Base-by-base conservation (phyloP, 371 early-diverging fungal species). In the Apophysomyces ossiformis region DNA sequence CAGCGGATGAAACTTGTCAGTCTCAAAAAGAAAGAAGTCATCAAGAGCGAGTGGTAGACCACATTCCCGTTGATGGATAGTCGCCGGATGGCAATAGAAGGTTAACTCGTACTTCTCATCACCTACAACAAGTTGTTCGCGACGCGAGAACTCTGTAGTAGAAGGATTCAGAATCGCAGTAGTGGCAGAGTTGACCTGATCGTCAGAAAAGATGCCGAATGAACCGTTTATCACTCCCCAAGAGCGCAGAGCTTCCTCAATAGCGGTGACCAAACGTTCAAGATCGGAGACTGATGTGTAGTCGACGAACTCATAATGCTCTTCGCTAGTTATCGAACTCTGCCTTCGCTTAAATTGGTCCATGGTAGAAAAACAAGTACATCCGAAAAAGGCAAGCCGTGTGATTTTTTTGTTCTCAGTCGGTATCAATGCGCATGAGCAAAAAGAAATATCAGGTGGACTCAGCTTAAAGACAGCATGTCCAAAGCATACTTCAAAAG, bases 221-320 rank as follows among this genome's bases (percentile, higher is more conserved):
- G 64, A 54, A 15, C 84, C 87, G 58, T 83, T 78, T 68, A 77
- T 78, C 13, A 90, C 60, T 8, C 76, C 81, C 90, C 89, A 91
- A 38, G 73, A 61, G 59, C 63, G 61, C 18, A 92, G 61, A 45
- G 76, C 74, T 58, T 75, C 72, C 64, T 90, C 92, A 39, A 90
- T 76, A 1, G 80, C 73, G 4, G 86, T 81, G 3, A 85, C 73
- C 41, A 90, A 82, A 46, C 82, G 75, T 63, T 90, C 92, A 72
- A 87, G 84, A 38, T 85, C 74, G 15, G 90, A 87, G 1, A 87
- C 90, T 5, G 90, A 81, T 1, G 90, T 90, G 68, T 87, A 90
- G 72, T 91, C 92, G 7, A 92, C 89, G 50, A 92, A 87, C 63
- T 91, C 92, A 72, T 88, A 92, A 57, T 82, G 76, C 39, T 89